These are phyloP conservation scores for Panellus pusillus DNA, from an alignment of 768 basidiomycete genomes.

Conservation along the genomic window DNA sequence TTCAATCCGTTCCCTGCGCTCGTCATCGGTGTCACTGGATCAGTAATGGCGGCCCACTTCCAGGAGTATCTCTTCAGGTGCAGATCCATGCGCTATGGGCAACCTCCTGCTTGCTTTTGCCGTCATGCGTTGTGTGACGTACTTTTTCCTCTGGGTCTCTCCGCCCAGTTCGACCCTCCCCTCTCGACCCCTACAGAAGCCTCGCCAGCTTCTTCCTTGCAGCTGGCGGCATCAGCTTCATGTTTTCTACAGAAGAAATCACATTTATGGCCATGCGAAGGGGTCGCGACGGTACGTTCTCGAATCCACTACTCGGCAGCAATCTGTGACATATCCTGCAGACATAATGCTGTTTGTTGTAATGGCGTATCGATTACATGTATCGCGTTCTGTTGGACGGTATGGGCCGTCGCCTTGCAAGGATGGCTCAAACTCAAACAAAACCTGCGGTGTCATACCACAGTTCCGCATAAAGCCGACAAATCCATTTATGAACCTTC, in stretches of 20 bases:
- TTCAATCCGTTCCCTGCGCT: conserved; percentile 95
- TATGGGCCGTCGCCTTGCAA: conserved; percentile 75
- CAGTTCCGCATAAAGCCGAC: conserved; percentile 31
- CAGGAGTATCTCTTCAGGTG: conserved; percentile 94
- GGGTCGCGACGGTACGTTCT: conserved; percentile 72
- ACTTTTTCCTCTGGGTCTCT: conserved; percentile 90
- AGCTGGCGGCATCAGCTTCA: conserved; percentile 87
- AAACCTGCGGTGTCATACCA: conserved; percentile 31
- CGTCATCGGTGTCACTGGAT: conserved; percentile 90
- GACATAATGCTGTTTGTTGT: conserved; percentile 92
- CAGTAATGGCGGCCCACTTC: conserved; percentile 90
- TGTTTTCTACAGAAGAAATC: conserved; percentile 87
- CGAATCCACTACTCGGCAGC: neutral
- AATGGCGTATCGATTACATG: conserved; percentile 82
- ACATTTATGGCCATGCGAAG: conserved; percentile 89
- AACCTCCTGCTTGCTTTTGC: conserved; percentile 78
- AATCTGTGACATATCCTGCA: conserved; percentile 26
- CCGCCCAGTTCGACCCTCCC: conserved; percentile 86
- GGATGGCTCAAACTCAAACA: conserved; percentile 67
- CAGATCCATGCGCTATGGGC: conserved; percentile 91
- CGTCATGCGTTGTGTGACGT: conserved; percentile 81
- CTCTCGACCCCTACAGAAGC: conserved; percentile 94
- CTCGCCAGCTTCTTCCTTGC: conserved; percentile 85
- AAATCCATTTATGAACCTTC: neutral
- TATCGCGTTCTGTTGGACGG: conserved; percentile 82